These are phyloP conservation scores for Globisporangium mamillatum DNA, from an alignment of 352 stramenopile genomes.

Conservation along the genomic window DNA sequence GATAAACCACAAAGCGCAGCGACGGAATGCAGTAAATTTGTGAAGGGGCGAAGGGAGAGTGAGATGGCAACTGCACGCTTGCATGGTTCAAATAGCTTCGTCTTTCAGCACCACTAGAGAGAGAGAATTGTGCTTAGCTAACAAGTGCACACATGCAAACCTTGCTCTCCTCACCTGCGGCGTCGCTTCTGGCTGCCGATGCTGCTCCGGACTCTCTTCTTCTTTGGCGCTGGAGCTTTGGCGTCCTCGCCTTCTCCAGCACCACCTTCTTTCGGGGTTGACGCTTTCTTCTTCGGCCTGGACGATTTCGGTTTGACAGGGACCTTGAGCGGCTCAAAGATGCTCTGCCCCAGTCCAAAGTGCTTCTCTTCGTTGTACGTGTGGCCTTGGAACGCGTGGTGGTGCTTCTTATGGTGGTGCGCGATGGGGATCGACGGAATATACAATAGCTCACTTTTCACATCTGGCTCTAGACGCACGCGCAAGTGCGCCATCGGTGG, in stretches of 20 bases:
- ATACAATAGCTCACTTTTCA: slow-evolving; percentile 33
- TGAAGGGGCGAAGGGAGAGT: background rate
- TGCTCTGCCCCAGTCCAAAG: slow-evolving; percentile 65
- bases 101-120: background rate
- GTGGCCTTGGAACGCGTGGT: slow-evolving; percentile 37
- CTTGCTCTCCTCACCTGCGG: slow-evolving; percentile 22
- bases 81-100: background rate
- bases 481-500: slow-evolving; percentile 14
- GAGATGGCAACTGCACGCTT: background rate
- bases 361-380: slow-evolving; percentile 66
- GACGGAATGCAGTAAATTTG: slow-evolving; percentile 1
- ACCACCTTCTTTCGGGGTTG: background rate
- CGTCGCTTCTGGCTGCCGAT: slow-evolving; percentile 48
- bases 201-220: slow-evolving; percentile 28
- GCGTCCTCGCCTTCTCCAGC: background rate
- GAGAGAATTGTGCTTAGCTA: background rate
- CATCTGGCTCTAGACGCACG: slow-evolving; percentile 2
- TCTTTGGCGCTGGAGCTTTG: slow-evolving; percentile 8
- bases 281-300: slow-evolving; percentile 31
- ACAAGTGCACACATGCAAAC: background rate
- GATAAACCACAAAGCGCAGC: background rate
- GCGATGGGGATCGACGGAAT: slow-evolving; percentile 62
- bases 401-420: slow-evolving; percentile 48
- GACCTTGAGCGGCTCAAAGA: slow-evolving; percentile 68
- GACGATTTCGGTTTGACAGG: slow-evolving; percentile 35